Conservation (phyloP, 2,329 filamentous ascomycete species). For the Colletotrichum liaoningense region DNA sequence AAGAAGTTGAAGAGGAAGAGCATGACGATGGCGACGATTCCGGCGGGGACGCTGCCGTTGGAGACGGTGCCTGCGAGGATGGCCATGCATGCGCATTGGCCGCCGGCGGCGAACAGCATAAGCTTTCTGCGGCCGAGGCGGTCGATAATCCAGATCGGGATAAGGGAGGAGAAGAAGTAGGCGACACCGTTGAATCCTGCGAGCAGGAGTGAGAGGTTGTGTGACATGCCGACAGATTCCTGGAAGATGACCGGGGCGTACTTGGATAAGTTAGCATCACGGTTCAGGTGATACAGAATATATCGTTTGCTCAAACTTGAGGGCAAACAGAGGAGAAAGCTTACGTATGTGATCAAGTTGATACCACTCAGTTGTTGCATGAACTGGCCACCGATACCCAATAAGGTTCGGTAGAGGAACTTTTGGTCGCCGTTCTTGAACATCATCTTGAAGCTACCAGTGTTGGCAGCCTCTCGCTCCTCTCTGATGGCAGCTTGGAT, state of each 20-base stretch:
- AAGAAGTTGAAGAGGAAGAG: conserved; percentile 56
- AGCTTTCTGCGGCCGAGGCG: conserved; percentile 66
- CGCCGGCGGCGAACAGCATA: conserved; percentile 61
- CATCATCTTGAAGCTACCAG: conserved; percentile 48
- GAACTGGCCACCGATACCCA: conserved; percentile 57
- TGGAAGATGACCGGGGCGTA: conserved; percentile 58
- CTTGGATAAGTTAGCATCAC: conserved; percentile 26
- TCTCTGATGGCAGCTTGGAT: conserved; percentile 54
- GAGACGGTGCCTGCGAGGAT: conserved; percentile 57
- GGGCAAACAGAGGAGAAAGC: fast-evolving
- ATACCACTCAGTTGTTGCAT: conserved; percentile 54
- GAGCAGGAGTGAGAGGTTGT: conserved; percentile 59
- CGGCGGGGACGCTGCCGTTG: conserved; percentile 48
- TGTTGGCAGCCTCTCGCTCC: conserved; percentile 50
- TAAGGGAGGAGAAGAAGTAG: conserved; percentile 45
- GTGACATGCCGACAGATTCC: conserved; percentile 53
- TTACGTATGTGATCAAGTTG: conserved; percentile 46
- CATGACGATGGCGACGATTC: conserved; percentile 57
- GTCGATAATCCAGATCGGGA: conserved; percentile 49
- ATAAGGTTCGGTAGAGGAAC: conserved; percentile 51
- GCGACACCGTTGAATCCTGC: conserved; percentile 63
- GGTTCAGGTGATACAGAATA: fast-evolving
- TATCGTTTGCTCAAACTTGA: too few species aligned
- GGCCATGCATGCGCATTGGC: conserved; percentile 56
- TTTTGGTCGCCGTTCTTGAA: conserved; percentile 55